phyloP scores from a whole-genome alignment of 441 rosid genomes.

The Heliophila coronopifolia region DNA sequence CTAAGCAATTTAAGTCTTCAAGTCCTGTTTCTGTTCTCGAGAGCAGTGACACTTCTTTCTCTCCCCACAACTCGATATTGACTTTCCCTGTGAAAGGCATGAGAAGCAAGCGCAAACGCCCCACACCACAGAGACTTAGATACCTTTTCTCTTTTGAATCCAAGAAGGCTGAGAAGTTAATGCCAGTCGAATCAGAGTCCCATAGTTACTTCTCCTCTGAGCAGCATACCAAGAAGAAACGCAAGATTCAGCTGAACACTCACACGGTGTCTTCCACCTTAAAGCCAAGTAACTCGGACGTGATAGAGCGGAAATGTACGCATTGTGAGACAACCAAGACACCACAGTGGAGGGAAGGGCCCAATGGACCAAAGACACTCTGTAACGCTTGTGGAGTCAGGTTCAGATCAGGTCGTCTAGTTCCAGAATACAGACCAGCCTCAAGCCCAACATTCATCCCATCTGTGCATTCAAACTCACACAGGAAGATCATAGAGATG shows the following conservation, averaged over 20 bases:
- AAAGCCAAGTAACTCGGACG: conserved; percentile 19
- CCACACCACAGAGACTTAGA: conserved; percentile 27
- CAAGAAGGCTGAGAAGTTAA: conserved; percentile 15
- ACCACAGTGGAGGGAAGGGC: conserved; percentile 97
- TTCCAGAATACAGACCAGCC: conserved; percentile 90
- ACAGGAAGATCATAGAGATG: conserved; percentile 84
- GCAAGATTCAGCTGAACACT: conserved; percentile 34
- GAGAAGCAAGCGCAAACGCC: conserved; percentile 68
- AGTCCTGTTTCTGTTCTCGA: conserved; percentile 84
- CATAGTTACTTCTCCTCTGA: conserved; percentile 28
- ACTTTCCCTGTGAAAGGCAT: conserved; percentile 57
- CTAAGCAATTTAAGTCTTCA: conserved; percentile 38
- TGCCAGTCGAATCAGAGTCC: conserved; percentile 34
- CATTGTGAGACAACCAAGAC: conserved; percentile 81
- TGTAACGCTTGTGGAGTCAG: conserved; percentile 97
- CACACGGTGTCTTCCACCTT: conserved; percentile 27
- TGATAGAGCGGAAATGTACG: conserved; percentile 44
- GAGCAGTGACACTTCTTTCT: conserved; percentile 49
- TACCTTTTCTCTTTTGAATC: conserved; percentile 32
- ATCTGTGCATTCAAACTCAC: conserved; percentile 80
- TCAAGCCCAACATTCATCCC: conserved; percentile 81
- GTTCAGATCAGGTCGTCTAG: conserved; percentile 74
- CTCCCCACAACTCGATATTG: conserved; percentile 39
- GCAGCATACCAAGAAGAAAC: conserved; percentile 38
- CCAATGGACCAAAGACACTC: conserved; percentile 85